Evolutionary conservation across 2,329 filamentous ascomycete genomes (phyloP).

Genomic region (Thielaviopsis euricoi): DNA sequence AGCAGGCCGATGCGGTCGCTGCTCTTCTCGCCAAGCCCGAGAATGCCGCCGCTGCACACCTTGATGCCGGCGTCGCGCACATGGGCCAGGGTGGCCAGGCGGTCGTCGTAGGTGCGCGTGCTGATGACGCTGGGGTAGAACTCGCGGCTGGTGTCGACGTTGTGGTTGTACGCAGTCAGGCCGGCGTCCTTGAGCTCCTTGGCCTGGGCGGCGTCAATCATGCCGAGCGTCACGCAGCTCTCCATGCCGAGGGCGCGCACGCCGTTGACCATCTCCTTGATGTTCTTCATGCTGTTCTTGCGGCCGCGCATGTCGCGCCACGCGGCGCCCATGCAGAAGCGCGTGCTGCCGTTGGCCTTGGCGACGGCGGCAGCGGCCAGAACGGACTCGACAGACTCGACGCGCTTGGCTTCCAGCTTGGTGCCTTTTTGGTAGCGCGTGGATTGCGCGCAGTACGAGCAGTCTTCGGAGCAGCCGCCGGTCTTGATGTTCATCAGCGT

Average conservation of each 20-base stretch:
- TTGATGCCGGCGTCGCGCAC: conserved; percentile 77
- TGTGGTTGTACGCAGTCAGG: conserved; percentile 86
- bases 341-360: conserved; percentile 68
- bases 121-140: conserved; percentile 79
- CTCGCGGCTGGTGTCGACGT: conserved; percentile 78
- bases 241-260: conserved; percentile 76
- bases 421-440: conserved; percentile 63
- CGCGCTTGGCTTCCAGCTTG: conserved; percentile 62
- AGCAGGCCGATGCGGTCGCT: conserved; percentile 70
- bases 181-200: conserved; percentile 69
- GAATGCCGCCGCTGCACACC: conserved; percentile 78
- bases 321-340: conserved; percentile 90
- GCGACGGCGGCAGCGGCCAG: conserved; percentile 62
- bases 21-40: conserved; percentile 66
- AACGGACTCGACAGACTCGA: conserved; percentile 66
- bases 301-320: conserved; percentile 90
- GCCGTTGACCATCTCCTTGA: conserved; percentile 72
- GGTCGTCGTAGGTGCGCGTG: conserved; percentile 74
- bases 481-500: conserved; percentile 96
- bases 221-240: conserved; percentile 81
- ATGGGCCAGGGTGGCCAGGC: conserved; percentile 60
- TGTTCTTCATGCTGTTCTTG: conserved; percentile 66
- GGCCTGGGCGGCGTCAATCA: conserved; percentile 73
- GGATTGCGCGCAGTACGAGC: conserved; percentile 82
- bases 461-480: conserved; percentile 82